Evolutionary conservation across 345 rosid species (phyloP), one percentile per base, ranked within the genome.

Genomic region (Diplotaxis tenuifolia): DNA sequence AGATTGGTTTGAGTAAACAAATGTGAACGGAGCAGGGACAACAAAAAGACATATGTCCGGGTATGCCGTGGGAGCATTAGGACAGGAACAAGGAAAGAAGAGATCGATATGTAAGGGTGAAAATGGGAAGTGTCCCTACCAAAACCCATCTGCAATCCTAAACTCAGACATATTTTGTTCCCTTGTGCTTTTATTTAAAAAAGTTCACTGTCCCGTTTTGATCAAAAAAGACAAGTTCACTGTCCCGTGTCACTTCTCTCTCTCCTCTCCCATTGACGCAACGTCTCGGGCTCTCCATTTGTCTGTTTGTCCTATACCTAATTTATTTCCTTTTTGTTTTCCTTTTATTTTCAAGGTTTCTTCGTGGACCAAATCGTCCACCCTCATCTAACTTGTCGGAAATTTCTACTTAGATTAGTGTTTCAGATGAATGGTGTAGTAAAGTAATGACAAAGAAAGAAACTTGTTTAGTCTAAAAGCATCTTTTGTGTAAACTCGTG

Each of bases 131-230:
- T 78, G 82, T 78, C 88, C 93, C 98, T 79, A 83, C 90, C 83
- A 19, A 66, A 64, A 62, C 88, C 79, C 80, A 70, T 70, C 75
- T 78, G 68, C 54, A 81, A 81, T 80, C 81, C 87, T 80, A 56
- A 78, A 81, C 58, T 55, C 79, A 77, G 85, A 88, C 89, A 86
- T 57, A 81, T 77, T 82, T 90, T 90, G 91, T 88, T 90, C 85
- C 88, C 96, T 87, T 93, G 92, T 89, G 92, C 82, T 83, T 31
- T 50, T 81, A 84, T 87, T 86, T 87, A 93, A 85, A n/a, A n/a
- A n/a, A 75, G 84, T 89, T 84, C 82, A 86, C 79, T 85, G 86
- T 84, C 93, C 78, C 84, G 71, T 74, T n/a, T n/a, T n/a, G n/a
- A n/a, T n/a, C n/a, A n/a, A n/a, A n/a, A n/a, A n/a, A n/a, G n/a